Percentiles rank a stretch among this genome's conserved stretches.
Evolutionary conservation across 768 basidiomycete species (phyloP).

Genomic region (Russula sp.): DNA sequence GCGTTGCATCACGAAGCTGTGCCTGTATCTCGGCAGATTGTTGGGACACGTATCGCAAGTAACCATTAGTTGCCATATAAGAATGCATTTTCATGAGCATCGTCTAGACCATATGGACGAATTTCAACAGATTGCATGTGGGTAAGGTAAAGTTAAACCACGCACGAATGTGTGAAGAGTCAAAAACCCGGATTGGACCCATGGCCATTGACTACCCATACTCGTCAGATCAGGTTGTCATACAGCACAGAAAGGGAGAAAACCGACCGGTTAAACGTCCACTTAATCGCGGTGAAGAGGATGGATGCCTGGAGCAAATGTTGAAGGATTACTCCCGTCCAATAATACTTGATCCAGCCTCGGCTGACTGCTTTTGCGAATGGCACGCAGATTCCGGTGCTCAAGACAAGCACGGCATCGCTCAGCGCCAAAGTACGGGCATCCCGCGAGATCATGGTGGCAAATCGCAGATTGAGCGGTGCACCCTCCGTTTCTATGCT

Average conservation of each 20-base stretch:
- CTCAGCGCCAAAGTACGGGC: slow-evolving; percentile 77
- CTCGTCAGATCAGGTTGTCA: not conserved
- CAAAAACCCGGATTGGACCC: slow-evolving; percentile 93
- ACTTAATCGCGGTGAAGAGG: slow-evolving; percentile 70
- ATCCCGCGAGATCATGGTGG: slow-evolving; percentile 83
- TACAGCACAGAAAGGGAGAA: not conserved
- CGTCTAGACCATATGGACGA: slow-evolving; percentile 41
- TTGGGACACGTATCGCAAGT: slow-evolving; percentile 56
- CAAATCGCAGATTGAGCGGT: slow-evolving; percentile 76
- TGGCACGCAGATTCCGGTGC: slow-evolving; percentile 75
- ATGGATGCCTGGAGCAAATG: slow-evolving; percentile 74
- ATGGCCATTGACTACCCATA: slow-evolving; percentile 80
- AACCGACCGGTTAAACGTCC: slow-evolving; percentile 81
- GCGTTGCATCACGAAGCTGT: slow-evolving; percentile 48
- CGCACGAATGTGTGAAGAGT: slow-evolving; percentile 80
- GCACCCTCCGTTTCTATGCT: slow-evolving; percentile 77
- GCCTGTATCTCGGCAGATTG: slow-evolving; percentile 46
- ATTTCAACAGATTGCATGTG: not conserved
- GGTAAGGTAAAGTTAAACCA: slow-evolving; percentile 7
- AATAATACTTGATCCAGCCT: slow-evolving; percentile 81
- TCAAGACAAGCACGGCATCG: slow-evolving; percentile 75
- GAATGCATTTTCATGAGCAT: slow-evolving; percentile 98
- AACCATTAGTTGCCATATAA: slow-evolving; percentile 85
- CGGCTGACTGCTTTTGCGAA: slow-evolving; percentile 74
- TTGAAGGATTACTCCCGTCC: slow-evolving; percentile 72